Evolutionary conservation across 768 basidiomycete genomes (phyloP).

Genomic region (Agrocybe chaxingu): DNA sequence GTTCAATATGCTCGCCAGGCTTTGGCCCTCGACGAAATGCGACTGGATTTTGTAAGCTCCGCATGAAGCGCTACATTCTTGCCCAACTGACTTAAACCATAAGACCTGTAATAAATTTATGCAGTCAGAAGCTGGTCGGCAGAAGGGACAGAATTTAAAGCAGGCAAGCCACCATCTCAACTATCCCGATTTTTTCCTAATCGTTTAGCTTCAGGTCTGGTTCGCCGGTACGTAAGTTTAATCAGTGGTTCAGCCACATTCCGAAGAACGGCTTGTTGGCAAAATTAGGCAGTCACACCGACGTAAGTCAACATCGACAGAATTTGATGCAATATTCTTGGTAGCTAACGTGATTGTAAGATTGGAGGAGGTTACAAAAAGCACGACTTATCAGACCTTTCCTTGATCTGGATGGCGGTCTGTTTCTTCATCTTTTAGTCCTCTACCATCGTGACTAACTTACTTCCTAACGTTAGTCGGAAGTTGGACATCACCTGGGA

Average conservation of each 20-base stretch:
- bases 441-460: background rate
- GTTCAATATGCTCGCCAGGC: constrained; percentile 67
- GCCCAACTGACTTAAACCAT: background rate
- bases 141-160: constrained; percentile 56
- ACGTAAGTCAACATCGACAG: constrained; percentile 27
- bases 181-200: background rate
- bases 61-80: background rate
- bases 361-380: constrained; percentile 67
- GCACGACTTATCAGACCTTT: constrained; percentile 67
- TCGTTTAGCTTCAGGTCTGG: constrained; percentile 51
- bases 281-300: constrained; percentile 33
- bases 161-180: constrained; percentile 40
- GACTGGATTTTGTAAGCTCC: constrained; percentile 62
- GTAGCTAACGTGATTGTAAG: constrained; percentile 26
- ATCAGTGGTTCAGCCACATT: too few species aligned
- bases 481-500: constrained; percentile 52
- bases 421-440: constrained; percentile 16
- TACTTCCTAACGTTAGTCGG: constrained; percentile 35
- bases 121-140: constrained; percentile 48
- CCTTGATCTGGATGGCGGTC: constrained; percentile 65
- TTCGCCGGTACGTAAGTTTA: constrained; percentile 49
- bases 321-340: too few species aligned
- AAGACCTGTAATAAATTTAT: constrained; percentile 64
- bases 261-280: too few species aligned
- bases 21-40: constrained; percentile 63